phyloP scores from a whole-genome alignment of 2,329 filamentous ascomycete species.

The Madurella fahalii region DNA sequence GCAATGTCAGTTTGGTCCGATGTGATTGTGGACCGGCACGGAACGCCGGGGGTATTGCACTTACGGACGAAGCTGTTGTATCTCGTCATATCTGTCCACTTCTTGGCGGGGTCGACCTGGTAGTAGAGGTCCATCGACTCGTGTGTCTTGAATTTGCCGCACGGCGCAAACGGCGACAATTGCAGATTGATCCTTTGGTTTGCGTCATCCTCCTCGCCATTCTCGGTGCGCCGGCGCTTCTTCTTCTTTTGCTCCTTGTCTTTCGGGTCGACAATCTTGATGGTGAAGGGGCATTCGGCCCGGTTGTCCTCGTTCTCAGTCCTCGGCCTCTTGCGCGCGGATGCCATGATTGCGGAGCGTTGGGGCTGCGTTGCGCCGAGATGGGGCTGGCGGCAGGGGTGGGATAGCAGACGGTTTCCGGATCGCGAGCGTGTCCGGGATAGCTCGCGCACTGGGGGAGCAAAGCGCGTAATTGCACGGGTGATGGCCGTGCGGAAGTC shows the following conservation, averaged over 20 bases:
- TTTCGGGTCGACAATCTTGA: slow-evolving; percentile 44
- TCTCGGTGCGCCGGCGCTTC: slow-evolving; percentile 42
- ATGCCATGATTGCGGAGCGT: slow-evolving; percentile 34
- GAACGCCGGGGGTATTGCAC: slow-evolving; percentile 28
- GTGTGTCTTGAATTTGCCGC: slow-evolving; percentile 51
- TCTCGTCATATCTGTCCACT: slow-evolving; percentile 56
- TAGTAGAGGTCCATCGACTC: slow-evolving; percentile 54
- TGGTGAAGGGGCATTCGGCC: slow-evolving; percentile 53
- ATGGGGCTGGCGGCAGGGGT: background rate
- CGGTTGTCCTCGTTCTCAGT: slow-evolving; percentile 45
- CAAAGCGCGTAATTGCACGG: background rate
- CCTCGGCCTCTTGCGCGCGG: slow-evolving; percentile 49
- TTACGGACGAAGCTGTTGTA: slow-evolving; percentile 60
- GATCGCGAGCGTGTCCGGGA: background rate
- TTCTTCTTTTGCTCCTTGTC: slow-evolving; percentile 44
- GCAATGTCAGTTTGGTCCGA: slow-evolving; percentile 18
- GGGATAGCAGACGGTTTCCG: background rate
- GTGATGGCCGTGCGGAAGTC: background rate
- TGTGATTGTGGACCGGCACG: background rate
- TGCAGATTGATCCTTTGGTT: slow-evolving; percentile 45
- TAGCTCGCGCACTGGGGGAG: background rate
- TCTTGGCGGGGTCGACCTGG: slow-evolving; percentile 48
- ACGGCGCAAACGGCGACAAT: slow-evolving; percentile 50
- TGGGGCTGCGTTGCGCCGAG: slow-evolving; percentile 21
- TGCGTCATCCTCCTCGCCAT: slow-evolving; percentile 42